Evolutionary conservation across 106 monocot genomes (phyloP).

Genomic region (Xerophyta viscosa): DNA sequence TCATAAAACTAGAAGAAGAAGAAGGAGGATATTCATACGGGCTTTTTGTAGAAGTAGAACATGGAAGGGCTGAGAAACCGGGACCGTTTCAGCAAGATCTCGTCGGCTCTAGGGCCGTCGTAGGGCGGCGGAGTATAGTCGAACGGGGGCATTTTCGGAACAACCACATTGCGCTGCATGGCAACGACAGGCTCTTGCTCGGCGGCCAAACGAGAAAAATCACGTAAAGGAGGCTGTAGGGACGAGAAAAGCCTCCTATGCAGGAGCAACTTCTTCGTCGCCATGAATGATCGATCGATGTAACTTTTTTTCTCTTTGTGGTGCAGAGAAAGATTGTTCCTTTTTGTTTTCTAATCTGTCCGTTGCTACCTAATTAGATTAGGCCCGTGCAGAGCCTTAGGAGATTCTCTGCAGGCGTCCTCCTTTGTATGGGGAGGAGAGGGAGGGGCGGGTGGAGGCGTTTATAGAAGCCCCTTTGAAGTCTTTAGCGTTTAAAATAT

Average conservation of each 20-base stretch:
- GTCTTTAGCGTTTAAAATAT: no score
- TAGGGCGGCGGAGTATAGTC: conserved; percentile 70
- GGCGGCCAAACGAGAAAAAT: conserved; percentile 11
- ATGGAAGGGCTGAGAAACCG: conserved; percentile 84
- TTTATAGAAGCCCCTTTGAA: no score
- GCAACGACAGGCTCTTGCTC: conserved; percentile 1
- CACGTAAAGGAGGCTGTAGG: background rate
- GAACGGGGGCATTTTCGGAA: conserved; percentile 70
- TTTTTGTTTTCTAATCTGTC: no score
- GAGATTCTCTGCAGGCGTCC: no score
- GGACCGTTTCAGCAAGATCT: conserved; percentile 54
- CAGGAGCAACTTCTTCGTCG: conserved; percentile 19
- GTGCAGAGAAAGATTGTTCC: no score
- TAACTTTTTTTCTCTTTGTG: no score
- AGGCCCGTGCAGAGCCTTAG: no score
- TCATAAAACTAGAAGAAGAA: background rate
- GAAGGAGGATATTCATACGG: conserved; percentile 27
- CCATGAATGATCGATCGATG: no score
- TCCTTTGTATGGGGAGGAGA: no score
- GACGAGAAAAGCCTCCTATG: conserved; percentile 14
- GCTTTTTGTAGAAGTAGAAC: conserved; percentile 70
- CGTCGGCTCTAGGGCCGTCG: conserved; percentile 57
- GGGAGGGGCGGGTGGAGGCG: no score
- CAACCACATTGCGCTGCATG: conserved; percentile 11
- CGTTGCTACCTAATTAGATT: no score